Evolutionary conservation across 495 filamentous ascomycete genomes (phyloP), one percentile per base, ranked within the genome.

Genomic region (Cryomyces minteri): DNA sequence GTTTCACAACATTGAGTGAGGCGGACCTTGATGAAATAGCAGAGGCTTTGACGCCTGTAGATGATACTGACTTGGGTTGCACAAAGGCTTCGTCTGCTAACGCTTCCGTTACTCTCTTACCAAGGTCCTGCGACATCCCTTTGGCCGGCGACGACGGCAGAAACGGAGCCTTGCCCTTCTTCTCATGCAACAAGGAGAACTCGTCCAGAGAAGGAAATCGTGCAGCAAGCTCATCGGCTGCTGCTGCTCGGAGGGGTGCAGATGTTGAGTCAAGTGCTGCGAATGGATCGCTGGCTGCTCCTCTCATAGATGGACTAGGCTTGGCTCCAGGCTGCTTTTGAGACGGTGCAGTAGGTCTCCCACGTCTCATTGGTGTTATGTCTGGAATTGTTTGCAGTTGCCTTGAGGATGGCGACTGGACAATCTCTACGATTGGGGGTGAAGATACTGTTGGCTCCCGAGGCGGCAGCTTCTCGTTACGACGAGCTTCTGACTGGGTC

Each of bases 201-300:
- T 96, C 84, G 48, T 98, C 88, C 31, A 98, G 68, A 7, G 84
- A 84, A 4, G 90, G 90, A 52, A 95, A 98, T 43, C 82, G 74
- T 40, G 76, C 72, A 4, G 87, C 82, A 43, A 93, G 62, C 52
- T 95, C 92, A 52, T 96, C 90, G 5, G 62, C 63, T 40, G 66
- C 63, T 10, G 67, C 66, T 12, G 67, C 67, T 11, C 63, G 54
- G 40, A 67, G 57, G 9, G 72, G 49, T 43, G 71, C 73, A 31
- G 42, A 51, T 40, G 51, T 59, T 6, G 79, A 72, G 58, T 98
- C 90, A 12, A 98, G 67, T 5, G 82, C 84, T 30, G 82, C 80
- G 61, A 95, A 98, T 0, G 90, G 90, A 61, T 98, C 90, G 44
- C 69, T 76, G n/a, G 72, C 67, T 9, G 76, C 72, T 38, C 72